Conservation (phyloP, 2,329 filamentous ascomycete genomes). For the Aquanectria penicillioides region DNA sequence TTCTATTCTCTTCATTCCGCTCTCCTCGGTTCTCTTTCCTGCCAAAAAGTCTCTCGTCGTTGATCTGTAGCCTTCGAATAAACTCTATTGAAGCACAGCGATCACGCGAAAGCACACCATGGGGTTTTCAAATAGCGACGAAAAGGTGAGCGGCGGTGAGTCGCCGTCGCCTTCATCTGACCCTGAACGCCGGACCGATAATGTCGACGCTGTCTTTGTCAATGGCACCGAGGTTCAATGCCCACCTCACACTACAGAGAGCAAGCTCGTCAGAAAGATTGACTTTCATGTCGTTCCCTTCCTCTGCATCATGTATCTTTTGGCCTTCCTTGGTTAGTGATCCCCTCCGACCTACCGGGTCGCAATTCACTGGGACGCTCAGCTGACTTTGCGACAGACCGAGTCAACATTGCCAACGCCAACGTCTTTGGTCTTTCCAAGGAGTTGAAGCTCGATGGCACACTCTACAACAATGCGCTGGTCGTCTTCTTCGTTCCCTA, state of each 20-base stretch:
- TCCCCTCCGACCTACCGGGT: neutral
- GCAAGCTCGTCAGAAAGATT: conserved; percentile 73
- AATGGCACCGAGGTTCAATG: conserved; percentile 47
- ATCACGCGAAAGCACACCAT: conserved; percentile 18
- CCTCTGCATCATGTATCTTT: conserved; percentile 75
- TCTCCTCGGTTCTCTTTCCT: neutral
- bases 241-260: conserved; percentile 69
- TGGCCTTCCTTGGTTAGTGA: conserved; percentile 69
- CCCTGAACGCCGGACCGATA: conserved; percentile 29
- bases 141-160: conserved; percentile 30
- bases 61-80: neutral
- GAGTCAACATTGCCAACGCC: conserved; percentile 85
- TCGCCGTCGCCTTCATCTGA: conserved; percentile 36
- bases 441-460: conserved; percentile 69
- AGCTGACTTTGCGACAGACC: conserved; percentile 49
- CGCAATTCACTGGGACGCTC: neutral
- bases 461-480: conserved; percentile 78
- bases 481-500: conserved; percentile 88
- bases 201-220: conserved; percentile 23
- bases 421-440: conserved; percentile 70
- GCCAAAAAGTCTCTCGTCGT: neutral
- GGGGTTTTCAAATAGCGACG: conserved; percentile 27
- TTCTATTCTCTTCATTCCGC: neutral
- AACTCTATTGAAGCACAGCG: conserved; percentile 13
- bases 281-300: conserved; percentile 78